Evolutionary conservation across 129 eudicot genomes (phyloP), one percentile per base, ranked within the genome.

Genomic region (Escallonia herrerae): DNA sequence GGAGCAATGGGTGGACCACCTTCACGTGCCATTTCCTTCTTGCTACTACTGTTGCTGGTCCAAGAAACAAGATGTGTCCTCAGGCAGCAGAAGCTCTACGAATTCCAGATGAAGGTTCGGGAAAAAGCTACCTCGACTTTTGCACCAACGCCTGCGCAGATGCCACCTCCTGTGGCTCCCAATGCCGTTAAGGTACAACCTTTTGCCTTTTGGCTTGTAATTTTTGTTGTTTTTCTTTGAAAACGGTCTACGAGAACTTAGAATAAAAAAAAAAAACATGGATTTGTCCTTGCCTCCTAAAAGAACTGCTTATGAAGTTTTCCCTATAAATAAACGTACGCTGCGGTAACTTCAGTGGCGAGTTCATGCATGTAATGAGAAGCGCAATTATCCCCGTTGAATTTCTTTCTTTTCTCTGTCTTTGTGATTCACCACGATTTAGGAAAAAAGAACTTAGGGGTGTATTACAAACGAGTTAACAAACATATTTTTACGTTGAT

Each of bases 31-130:
- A 22, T 22, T 22, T 22, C 1, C 33, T 22, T 22, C 33, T 22
- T 22, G 33, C 33, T 22, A 1, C 1, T 22, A 22, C 33, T 59
- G 13, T 67, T 67, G 15, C 6, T 63, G 46, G 44, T 70, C 2
- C 79, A 76, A 76, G 43, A 39, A 63, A 62, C 76, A 43, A 41
- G 59, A 7, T 76, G 65, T 44, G 76, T 78, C 7, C 70, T 47
- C 56, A 74, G 56, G 67, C 77, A 77, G 43, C 74, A 64, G 8
- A 78, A 78, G 51, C 70, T 84, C 7, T 64, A 77, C 51, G 78
- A 84, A 54, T 77, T 80, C 60, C 81, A 80, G 68, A 61, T 70
- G 8, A 84, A 72, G 72, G 71, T 84, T 60, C 77, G 69, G 40
- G 60, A 62, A 0, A 81, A 72, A 70, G 53, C 14, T 0, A 14